A percentile compares a stretch with the other conserved stretches of the same genome.
Evolutionary conservation across 768 basidiomycete species (phyloP).

Genomic region (Dioszegia aurantiaca): DNA sequence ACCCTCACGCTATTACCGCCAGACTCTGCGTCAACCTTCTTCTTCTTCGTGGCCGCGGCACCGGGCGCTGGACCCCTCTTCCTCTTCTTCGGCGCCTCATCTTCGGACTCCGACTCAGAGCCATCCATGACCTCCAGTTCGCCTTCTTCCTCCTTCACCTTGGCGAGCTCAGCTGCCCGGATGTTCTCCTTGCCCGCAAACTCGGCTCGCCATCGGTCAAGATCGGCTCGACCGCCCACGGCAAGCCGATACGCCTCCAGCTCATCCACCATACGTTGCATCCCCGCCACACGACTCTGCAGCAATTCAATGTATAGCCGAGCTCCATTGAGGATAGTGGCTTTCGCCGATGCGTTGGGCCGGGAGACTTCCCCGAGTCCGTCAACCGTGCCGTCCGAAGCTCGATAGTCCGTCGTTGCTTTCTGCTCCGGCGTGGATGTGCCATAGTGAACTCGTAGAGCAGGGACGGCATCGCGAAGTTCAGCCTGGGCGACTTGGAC

Average conservation of each 20-base stretch:
- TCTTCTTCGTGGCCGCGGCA: slow-evolving; percentile 18
- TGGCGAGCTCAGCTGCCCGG: slow-evolving; percentile 18
- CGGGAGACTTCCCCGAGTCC: slow-evolving; percentile 47
- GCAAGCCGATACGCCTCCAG: slow-evolving; percentile 33
- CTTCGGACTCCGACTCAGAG: slow-evolving; percentile 28
- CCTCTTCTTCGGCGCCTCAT: slow-evolving; percentile 35
- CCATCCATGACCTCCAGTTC: slow-evolving; percentile 24
- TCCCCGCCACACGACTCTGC: slow-evolving; percentile 29
- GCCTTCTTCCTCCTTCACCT: slow-evolving; percentile 18
- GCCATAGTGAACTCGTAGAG: slow-evolving; percentile 48
- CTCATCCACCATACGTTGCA: slow-evolving; percentile 39
- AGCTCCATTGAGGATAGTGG: slow-evolving; percentile 49
- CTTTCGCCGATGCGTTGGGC: slow-evolving; percentile 47
- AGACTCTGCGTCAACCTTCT: slow-evolving; percentile 11
- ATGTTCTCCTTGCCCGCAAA: slow-evolving; percentile 29
- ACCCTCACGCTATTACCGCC: slow-evolving; percentile 24
- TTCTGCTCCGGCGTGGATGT: slow-evolving; percentile 46
- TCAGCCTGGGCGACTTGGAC: slow-evolving; percentile 50
- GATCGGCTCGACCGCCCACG: slow-evolving; percentile 34
- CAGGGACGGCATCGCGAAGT: slow-evolving; percentile 49
- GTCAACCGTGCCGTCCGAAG: slow-evolving; percentile 44
- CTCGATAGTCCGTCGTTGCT: slow-evolving; percentile 40
- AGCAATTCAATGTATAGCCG: slow-evolving; percentile 48
- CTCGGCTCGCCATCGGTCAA: slow-evolving; percentile 29
- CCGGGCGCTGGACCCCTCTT: slow-evolving; percentile 14